phyloP scores from a whole-genome alignment of 2,329 filamentous ascomycete genomes.

The Fusarium nurragi region DNA sequence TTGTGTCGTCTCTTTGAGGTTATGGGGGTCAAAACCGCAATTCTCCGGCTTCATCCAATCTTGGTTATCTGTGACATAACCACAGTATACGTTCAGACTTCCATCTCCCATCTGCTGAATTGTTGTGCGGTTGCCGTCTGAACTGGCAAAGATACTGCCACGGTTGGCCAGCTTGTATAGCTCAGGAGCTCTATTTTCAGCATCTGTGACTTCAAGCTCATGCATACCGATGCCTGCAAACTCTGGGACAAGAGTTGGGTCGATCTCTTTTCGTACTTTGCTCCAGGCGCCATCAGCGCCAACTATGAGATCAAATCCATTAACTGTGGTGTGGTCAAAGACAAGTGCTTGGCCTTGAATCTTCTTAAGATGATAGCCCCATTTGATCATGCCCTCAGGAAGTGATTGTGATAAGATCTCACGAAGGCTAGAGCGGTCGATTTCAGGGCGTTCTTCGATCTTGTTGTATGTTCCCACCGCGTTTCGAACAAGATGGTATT shows the following conservation, averaged over 20 bases:
- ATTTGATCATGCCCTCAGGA: conserved; percentile 56
- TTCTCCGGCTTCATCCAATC: conserved; percentile 51
- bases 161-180: conserved; percentile 57
- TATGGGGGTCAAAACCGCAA: conserved; percentile 56
- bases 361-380: conserved; percentile 55
- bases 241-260: conserved; percentile 51
- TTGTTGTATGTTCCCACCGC: conserved; percentile 31
- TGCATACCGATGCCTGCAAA: conserved; percentile 59
- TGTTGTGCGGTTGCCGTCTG: conserved; percentile 53
- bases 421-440: conserved; percentile 59
- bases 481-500: conserved; percentile 46
- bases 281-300: conserved; percentile 53
- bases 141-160: conserved; percentile 57
- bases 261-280: conserved; percentile 49
- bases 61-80: conserved; percentile 51
- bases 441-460: conserved; percentile 58
- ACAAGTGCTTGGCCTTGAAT: conserved; percentile 51
- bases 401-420: conserved; percentile 57
- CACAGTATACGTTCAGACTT: conserved; percentile 54
- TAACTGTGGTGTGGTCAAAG: conserved; percentile 49
- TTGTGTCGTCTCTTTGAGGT: conserved; percentile 52
- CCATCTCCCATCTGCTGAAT: conserved; percentile 59
- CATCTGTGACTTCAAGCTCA: conserved; percentile 54
- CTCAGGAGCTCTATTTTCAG: conserved; percentile 54
- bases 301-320: conserved; percentile 53